Conservation (phyloP, 331 rosid genomes). For the Saraca asoca region DNA sequence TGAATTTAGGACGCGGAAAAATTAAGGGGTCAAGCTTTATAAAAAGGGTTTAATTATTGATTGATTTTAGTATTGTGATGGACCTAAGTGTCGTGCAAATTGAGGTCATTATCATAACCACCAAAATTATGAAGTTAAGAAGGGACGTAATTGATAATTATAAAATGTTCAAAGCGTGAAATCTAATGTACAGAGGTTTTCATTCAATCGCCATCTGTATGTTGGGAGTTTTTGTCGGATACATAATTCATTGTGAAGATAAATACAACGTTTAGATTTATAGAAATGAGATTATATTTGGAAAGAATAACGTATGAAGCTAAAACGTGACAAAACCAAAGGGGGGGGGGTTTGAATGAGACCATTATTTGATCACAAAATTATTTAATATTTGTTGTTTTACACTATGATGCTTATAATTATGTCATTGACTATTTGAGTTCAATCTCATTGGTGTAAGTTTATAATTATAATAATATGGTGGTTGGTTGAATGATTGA, state of each 20-base stretch:
- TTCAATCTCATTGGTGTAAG: not conserved
- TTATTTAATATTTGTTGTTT: not conserved
- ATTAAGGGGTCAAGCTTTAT: conserved; percentile 29
- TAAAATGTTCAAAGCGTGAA: conserved; percentile 14
- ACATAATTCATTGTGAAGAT: not conserved
- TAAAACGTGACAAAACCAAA: too few species aligned
- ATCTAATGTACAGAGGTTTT: not conserved
- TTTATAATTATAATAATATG: not conserved
- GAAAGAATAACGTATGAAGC: too few species aligned
- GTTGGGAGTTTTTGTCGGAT: not conserved
- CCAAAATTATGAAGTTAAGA: conserved; percentile 31
- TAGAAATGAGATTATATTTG: not conserved
- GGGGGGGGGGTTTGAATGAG: not conserved
- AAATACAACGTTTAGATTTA: too few species aligned
- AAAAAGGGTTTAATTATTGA: conserved; percentile 36
- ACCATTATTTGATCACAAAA: not conserved
- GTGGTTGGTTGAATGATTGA: not conserved
- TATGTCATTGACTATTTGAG: not conserved
- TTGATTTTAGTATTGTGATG: conserved; percentile 31
- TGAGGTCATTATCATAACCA: conserved; percentile 43
- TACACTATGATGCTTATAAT: not conserved
- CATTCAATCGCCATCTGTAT: not conserved
- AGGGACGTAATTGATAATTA: conserved; percentile 30
- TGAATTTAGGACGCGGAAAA: conserved; percentile 10
- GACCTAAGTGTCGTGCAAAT: conserved; percentile 36